These are phyloP conservation scores for Setaria viridis DNA, from an alignment of 202 grass and related monocot species.

Conservation along the genomic window DNA sequence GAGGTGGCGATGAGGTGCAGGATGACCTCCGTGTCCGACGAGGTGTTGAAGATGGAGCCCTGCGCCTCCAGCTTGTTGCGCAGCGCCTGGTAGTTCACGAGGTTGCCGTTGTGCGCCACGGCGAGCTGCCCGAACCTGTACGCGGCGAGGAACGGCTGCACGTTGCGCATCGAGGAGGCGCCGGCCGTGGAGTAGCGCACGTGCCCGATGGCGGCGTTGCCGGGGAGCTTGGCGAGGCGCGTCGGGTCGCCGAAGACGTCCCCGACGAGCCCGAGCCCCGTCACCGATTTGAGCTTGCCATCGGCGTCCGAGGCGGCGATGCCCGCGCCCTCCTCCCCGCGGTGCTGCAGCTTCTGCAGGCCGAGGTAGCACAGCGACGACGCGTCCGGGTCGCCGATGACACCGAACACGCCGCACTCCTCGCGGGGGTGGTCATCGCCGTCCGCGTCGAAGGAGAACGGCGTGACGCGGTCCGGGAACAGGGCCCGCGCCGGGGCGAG, in stretches of 20 bases:
- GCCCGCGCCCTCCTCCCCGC: conserved; percentile 88
- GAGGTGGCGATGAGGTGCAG: conserved; percentile 92
- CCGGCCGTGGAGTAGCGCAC: conserved; percentile 89
- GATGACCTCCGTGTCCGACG: conserved; percentile 97
- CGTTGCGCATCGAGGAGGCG: conserved; percentile 60
- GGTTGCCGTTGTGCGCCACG: conserved; percentile 88
- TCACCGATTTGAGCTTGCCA: conserved; percentile 55
- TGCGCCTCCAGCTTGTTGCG: conserved; percentile 69
- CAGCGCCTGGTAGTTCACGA: conserved; percentile 77
- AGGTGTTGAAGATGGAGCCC: conserved; percentile 90
- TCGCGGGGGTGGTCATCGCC: conserved; percentile 86
- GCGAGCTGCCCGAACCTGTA: conserved; percentile 85
- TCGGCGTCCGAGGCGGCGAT: conserved; percentile 63
- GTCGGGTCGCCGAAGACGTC: conserved; percentile 70
- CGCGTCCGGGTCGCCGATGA: conserved; percentile 83
- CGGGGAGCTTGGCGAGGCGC: conserved; percentile 62
- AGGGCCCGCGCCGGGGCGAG: conserved; percentile 6
- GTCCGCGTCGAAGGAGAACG: conserved; percentile 38
- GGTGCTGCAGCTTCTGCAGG: conserved; percentile 92
- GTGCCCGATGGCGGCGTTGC: conserved; percentile 70
- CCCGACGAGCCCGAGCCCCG: conserved; percentile 78
- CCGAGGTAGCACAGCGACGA: conserved; percentile 73
- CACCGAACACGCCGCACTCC: conserved; percentile 93
- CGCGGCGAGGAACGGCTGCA: conserved; percentile 92
- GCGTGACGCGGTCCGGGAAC: conserved; percentile 41